These are phyloP conservation scores for Aspergillus tubingensis DNA, from an alignment of 2,329 filamentous ascomycete species.

Conservation along the genomic window DNA sequence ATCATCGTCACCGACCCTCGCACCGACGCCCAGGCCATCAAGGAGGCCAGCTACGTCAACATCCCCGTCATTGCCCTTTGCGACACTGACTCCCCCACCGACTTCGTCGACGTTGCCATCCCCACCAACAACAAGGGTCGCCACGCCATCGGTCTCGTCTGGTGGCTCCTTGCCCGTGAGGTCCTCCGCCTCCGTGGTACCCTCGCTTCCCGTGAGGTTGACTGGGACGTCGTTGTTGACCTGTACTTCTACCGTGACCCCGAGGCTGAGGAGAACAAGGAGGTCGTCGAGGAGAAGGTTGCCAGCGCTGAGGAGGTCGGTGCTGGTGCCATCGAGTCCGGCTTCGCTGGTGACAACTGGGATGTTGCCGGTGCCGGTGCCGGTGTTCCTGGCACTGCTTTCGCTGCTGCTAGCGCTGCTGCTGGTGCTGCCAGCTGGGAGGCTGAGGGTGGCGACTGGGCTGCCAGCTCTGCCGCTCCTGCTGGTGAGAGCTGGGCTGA, in stretches of 20 bases:
- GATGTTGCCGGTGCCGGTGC: constrained; percentile 69
- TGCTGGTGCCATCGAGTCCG: constrained; percentile 73
- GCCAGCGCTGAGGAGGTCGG: constrained; percentile 83
- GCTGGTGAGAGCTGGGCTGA: constrained; percentile 46
- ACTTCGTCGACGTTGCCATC: constrained; percentile 99
- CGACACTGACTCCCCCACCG: constrained; percentile 98
- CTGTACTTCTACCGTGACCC: constrained; percentile 99
- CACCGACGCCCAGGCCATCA: constrained; percentile 99
- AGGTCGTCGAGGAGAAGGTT: constrained; percentile 81
- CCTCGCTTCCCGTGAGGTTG: constrained; percentile 89
- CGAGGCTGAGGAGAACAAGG: constrained; percentile 99
- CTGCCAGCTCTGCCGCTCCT: constrained; percentile 46
- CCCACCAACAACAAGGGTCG: constrained; percentile 99
- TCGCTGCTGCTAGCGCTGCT: constrained; percentile 71
- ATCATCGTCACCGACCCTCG: constrained; percentile 99
- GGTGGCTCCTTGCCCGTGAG: constrained; percentile 99
- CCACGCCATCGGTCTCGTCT: constrained; percentile 96
- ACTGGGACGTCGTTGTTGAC: constrained; percentile 99
- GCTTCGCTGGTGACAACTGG: constrained; percentile 80
- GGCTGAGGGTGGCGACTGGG: constrained; percentile 58
- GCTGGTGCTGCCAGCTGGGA: constrained; percentile 65
- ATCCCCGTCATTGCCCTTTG: constrained; percentile 99
- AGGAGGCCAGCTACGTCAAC: constrained; percentile 99
- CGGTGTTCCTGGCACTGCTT: constrained; percentile 63
- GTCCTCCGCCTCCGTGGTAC: constrained; percentile 98